Evolutionary conservation across 148 eudicot genomes (phyloP), one percentile per base, ranked within the genome.

Genomic region (Arbutus unedo): DNA sequence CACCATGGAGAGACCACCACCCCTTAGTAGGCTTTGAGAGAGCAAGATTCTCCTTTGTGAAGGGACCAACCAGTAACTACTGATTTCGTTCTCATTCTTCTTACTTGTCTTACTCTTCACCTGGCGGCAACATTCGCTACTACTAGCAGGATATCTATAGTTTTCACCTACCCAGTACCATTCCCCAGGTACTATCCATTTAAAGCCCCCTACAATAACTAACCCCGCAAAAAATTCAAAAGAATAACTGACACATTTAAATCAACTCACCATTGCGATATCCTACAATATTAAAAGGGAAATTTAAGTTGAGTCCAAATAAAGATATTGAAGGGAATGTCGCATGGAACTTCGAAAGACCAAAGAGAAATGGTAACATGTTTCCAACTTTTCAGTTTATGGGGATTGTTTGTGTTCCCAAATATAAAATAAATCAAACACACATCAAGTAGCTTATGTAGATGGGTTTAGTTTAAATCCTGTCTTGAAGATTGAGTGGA

Each of bases 321-420:
- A 77, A 41, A 77, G 19, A n/a, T 49, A 73, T 68, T 72, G 51
- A 45, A 72, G 47, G 57, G 31, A 19, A 74, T 50, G 19, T 75
- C 57, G 21, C 41, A 3, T n/a, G 14, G 38, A n/a, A 74, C 54
- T 4, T 74, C 10, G 9, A 9, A 53, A 49, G 60, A 14, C n/a
- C 44, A 76, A 56, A 57, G 25, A 55, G 18, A 19, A 56, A 56
- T 16, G 68, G 56, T 45, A 31, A 76, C 0, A 31, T 1, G 16
- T 10, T 21, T 9, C 41, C 70, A 64, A 64, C 8, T 64, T 23
- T 23, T 8, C 10, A 13, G 2, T 45, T 21, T 11, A 43, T 59
- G 59, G 11, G 11, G 13, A 44, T 16, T 13, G 31, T 57, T 53
- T 31, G 6, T 8, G n/a, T 14, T 16, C 15, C 31, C 74, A 3